These are phyloP conservation scores for Macrolepiota dolichaula DNA, from an alignment of 768 basidiomycete genomes.

Conservation along the genomic window DNA sequence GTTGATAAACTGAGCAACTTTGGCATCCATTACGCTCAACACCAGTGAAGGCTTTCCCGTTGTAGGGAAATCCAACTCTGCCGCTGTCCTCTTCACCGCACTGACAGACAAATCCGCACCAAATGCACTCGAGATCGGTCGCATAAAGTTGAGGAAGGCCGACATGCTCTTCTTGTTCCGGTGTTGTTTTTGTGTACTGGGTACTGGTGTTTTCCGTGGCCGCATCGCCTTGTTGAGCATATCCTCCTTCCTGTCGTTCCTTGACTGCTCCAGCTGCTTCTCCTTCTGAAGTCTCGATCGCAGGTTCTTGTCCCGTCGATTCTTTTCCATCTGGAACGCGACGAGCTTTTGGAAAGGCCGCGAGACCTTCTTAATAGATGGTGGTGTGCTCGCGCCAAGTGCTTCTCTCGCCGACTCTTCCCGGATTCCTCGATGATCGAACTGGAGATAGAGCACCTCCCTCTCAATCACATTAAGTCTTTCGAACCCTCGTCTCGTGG, in stretches of 20 bases:
- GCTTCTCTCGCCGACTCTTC: conserved; percentile 75
- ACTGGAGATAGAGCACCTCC: conserved; percentile 56
- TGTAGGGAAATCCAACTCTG: conserved; percentile 72
- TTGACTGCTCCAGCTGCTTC: conserved; percentile 71
- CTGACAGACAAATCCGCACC: conserved; percentile 52
- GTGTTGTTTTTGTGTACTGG: conserved; percentile 63
- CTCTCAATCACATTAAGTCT: conserved; percentile 74
- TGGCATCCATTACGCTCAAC: conserved; percentile 70
- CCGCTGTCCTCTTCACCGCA: conserved; percentile 52
- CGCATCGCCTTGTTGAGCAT: conserved; percentile 75
- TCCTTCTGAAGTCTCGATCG: conserved; percentile 71
- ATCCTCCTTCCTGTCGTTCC: conserved; percentile 72
- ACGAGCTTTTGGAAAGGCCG: conserved; percentile 70
- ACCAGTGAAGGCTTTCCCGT: conserved; percentile 74
- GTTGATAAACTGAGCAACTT: conserved; percentile 68
- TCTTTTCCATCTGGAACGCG: conserved; percentile 72
- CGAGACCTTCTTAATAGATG: conserved; percentile 49
- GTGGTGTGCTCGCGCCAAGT: conserved; percentile 32
- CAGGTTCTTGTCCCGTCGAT: conserved; percentile 68
- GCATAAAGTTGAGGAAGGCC: conserved; percentile 81
- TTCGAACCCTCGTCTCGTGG: conserved; percentile 67
- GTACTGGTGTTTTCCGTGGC: conserved; percentile 41
- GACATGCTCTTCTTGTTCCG: conserved; percentile 89
- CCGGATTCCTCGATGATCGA: conserved; percentile 69
- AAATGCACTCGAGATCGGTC: conserved; percentile 87